A percentile compares a stretch with the other conserved stretches of the same genome.
These are phyloP conservation scores for Paracamarosporium sp. DNA, from an alignment of 2,329 filamentous ascomycete genomes.

Conservation along the genomic window DNA sequence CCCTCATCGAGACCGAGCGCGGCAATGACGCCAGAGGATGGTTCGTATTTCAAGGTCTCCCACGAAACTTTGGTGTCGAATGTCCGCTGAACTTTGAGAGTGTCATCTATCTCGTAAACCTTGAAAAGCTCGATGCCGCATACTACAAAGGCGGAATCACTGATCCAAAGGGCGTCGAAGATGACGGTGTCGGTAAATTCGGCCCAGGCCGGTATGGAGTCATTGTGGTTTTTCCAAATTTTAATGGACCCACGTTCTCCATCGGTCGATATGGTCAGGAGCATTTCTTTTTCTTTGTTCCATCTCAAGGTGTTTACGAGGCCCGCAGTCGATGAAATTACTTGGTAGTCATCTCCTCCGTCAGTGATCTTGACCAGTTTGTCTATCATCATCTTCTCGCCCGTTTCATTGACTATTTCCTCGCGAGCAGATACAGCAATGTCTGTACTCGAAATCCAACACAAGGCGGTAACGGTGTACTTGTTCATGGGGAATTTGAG, in stretches of 20 bases:
- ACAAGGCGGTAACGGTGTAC: slow-evolving; percentile 44
- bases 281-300: slow-evolving; percentile 40
- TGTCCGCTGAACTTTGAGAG: slow-evolving; percentile 35
- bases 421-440: slow-evolving; percentile 44
- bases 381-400: slow-evolving; percentile 46
- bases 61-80: slow-evolving; percentile 41
- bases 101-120: slow-evolving; percentile 44
- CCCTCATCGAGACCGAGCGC: slow-evolving; percentile 36
- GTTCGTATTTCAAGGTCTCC: slow-evolving; percentile 49
- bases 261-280: slow-evolving; percentile 48
- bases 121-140: slow-evolving; percentile 50
- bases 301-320: slow-evolving; percentile 46
- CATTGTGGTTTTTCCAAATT: slow-evolving; percentile 44
- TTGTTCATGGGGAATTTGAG: slow-evolving; percentile 36
- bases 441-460: slow-evolving; percentile 43
- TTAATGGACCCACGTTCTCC: slow-evolving; percentile 48
- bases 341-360: slow-evolving; percentile 35
- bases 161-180: slow-evolving; percentile 54
- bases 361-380: slow-evolving; percentile 44
- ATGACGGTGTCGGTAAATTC: slow-evolving; percentile 50
- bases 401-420: slow-evolving; percentile 42
- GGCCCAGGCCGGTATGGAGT: slow-evolving; percentile 49
- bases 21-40: slow-evolving; percentile 48
- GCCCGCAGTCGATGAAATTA: slow-evolving; percentile 46
- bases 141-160: slow-evolving; percentile 51